Percentiles rank a stretch among this genome's conserved stretches.
phyloP scores from a whole-genome alignment of 1,284 basidiomycete genomes.

The Naganishia liquefaciens region DNA sequence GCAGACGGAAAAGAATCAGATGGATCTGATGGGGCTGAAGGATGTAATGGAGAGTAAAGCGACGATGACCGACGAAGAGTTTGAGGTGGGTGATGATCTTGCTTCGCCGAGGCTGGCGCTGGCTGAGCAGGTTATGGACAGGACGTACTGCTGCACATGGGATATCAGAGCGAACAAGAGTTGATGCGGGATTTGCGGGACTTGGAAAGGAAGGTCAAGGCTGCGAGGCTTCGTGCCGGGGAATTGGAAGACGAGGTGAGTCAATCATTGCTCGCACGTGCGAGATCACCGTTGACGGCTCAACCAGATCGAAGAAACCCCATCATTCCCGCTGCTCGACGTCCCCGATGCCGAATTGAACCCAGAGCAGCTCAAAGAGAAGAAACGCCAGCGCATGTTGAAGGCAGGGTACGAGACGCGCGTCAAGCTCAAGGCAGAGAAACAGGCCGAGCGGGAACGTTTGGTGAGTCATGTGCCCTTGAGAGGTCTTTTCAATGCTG shows the following conservation, averaged over 20 bases:
- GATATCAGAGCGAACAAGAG: constrained; percentile 69
- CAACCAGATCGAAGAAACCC: constrained; percentile 65
- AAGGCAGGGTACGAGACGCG: constrained; percentile 96
- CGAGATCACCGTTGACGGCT: background rate
- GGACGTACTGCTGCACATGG: constrained; percentile 52
- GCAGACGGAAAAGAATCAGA: constrained; percentile 83
- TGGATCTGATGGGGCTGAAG: constrained; percentile 71
- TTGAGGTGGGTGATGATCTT: constrained; percentile 59
- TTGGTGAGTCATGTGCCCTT: constrained; percentile 34
- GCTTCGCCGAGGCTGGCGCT: background rate
- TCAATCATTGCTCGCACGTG: too few species aligned
- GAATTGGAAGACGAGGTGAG: constrained; percentile 63
- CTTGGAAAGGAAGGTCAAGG: constrained; percentile 73
- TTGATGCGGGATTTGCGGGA: constrained; percentile 45
- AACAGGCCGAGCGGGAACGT: constrained; percentile 77
- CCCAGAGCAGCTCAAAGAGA: constrained; percentile 92
- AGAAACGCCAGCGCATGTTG: constrained; percentile 86
- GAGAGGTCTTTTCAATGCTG: constrained; percentile 31
- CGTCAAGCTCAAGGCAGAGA: constrained; percentile 79
- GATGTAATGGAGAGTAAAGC: constrained; percentile 73
- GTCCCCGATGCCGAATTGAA: constrained; percentile 90
- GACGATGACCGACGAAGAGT: constrained; percentile 73
- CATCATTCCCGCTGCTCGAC: constrained; percentile 83
- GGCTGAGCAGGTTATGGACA: background rate
- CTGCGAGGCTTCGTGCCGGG: constrained; percentile 71